Evolutionary conservation across 2,329 filamentous ascomycete species (phyloP), one percentile per base, ranked within the genome.

Genomic region (Metarhizium album): DNA sequence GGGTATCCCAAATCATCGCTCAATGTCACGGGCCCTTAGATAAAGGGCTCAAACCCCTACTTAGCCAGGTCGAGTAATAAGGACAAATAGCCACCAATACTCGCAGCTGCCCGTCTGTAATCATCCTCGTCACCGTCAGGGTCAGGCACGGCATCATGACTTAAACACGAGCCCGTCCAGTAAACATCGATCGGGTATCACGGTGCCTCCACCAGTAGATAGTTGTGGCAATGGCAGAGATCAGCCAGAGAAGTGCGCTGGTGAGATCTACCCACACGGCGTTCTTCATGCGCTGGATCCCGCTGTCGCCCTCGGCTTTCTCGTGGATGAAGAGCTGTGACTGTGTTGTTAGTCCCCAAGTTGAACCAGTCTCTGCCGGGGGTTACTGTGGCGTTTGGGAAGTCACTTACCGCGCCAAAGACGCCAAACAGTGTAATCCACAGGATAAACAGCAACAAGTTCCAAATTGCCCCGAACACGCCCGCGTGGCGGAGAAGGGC

Each of bases 391-490:
- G 4, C 7, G 11, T n/a, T 38, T 38, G 11, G 16, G 35, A 13
- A n/a, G 9, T 45, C 8, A 58, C 67, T 24, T 62, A 74, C 80
- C 59, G 77, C 82, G 49, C 83, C 90, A 64, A 95, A 95, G 53
- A 93, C 71, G 18, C 88, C 90, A 64, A 95, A 95, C 5, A 93
- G 74, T 2, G 82, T 79, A 53, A 89, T 80, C 84, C 87, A 95
- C 29, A 94, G 76, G 55, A 93, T 73, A 59, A 86, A 87, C 18
- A 94, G 67, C 14, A 91, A 63, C 37, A 75, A 69, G 65, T 90
- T 85, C 83, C 87, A 89, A 47, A 73, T 68, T 62, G 87, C 86
- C 49, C 80, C 68, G 45, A 73, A 56, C 24, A 68, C 35, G 45
- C 65, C 62, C 22, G 72, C 71, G 54, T 76, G 68, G 53, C 74